A percentile compares a stretch with the other conserved stretches of the same genome.
Evolutionary conservation across 176 grass and related monocot genomes (phyloP).

Genomic region (Ananas comosus): DNA sequence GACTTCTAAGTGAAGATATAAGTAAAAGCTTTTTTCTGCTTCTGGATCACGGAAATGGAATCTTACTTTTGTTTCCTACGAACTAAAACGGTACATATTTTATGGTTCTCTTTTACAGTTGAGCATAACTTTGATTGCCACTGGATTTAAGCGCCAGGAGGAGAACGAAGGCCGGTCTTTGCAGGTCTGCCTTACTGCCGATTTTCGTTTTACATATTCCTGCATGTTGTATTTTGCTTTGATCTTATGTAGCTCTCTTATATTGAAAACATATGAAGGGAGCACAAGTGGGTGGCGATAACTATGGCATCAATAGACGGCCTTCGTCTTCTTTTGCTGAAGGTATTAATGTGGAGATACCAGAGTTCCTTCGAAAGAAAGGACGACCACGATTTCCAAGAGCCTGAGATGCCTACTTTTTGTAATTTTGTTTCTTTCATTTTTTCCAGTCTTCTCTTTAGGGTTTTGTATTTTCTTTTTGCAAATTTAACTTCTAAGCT

Average conservation of each 20-base stretch:
- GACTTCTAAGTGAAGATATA: too few relatives aligned
- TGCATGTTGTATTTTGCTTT: neutral
- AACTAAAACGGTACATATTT: too few relatives aligned
- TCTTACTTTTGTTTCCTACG: too few relatives aligned
- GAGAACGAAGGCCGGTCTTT: slow-evolving; percentile 44
- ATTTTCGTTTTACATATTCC: too few relatives aligned
- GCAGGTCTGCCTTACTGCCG: slow-evolving; percentile 30
- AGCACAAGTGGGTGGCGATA: slow-evolving; percentile 21
- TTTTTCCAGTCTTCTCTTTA: slow-evolving; percentile 23
- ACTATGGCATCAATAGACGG: slow-evolving; percentile 24
- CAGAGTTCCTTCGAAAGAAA: slow-evolving; percentile 70
- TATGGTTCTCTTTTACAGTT: slow-evolving; percentile 28
- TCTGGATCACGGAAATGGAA: too few relatives aligned
- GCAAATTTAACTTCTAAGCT: too few relatives aligned
- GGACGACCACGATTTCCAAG: slow-evolving; percentile 51
- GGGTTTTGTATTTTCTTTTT: neutral
- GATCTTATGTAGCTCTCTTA: neutral
- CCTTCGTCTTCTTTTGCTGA: slow-evolving; percentile 20
- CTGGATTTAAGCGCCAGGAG: slow-evolving; percentile 81
- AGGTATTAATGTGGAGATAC: slow-evolving; percentile 60
- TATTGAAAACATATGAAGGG: neutral
- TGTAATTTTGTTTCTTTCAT: slow-evolving; percentile 17
- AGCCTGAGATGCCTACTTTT: slow-evolving; percentile 28
- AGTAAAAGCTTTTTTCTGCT: too few relatives aligned
- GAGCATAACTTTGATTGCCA: slow-evolving; percentile 88